Conservation (phyloP, 2,329 filamentous ascomycete genomes). For the Epichloe glyceriae region DNA sequence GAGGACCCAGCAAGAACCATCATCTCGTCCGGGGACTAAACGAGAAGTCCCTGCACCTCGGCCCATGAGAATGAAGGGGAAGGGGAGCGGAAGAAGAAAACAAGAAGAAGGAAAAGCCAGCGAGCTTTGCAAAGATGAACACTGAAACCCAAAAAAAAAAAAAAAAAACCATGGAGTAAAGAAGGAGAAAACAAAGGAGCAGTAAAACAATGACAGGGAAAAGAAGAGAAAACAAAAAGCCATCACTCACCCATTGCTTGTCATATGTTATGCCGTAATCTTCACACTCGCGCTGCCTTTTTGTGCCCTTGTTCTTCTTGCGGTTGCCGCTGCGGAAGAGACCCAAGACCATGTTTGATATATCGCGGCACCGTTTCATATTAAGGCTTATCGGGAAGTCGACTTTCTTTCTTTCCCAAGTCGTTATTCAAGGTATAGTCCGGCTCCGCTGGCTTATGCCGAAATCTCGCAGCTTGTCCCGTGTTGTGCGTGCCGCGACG, state of each 20-base stretch:
- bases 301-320: background rate
- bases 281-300: conserved; percentile 9
- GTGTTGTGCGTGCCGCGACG: too few relatives aligned
- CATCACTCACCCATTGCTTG: conserved; percentile 35
- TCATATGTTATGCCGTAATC: conserved; percentile 16
- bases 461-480: background rate
- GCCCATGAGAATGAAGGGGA: background rate
- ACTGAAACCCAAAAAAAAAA: background rate
- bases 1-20: too few relatives aligned
- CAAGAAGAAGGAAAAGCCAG: background rate
- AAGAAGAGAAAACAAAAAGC: conserved; percentile 5
- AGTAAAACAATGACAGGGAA: background rate
- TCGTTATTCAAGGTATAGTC: too few relatives aligned
- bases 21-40: too few relatives aligned
- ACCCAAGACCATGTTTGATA: background rate
- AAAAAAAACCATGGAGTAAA: background rate
- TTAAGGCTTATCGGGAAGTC: background rate
- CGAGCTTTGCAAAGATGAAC: background rate
- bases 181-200: background rate
- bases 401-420: too few relatives aligned
- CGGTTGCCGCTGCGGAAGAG: background rate
- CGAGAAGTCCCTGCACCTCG: background rate
- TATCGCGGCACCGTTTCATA: too few relatives aligned
- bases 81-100: background rate
- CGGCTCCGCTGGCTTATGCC: background rate